Percentiles rank a stretch among this genome's conserved stretches.
Conservation (phyloP, 257 asterid species). For the Solanum sejunctum region DNA sequence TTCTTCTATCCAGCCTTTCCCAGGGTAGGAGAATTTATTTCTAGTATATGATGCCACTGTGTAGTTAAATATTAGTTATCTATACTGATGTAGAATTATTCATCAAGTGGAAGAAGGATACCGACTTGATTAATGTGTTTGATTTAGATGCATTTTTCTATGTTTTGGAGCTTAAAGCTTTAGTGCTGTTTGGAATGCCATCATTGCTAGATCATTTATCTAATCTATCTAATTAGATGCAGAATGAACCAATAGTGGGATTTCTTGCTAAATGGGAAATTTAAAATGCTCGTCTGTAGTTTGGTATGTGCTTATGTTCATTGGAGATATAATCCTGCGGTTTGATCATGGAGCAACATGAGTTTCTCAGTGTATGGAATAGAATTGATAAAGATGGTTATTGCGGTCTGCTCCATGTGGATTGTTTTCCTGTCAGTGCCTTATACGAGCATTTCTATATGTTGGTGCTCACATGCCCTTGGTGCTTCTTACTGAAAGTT, state of each 20-base stretch:
- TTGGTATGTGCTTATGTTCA: not conserved
- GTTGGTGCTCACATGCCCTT: not conserved
- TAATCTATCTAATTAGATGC: too few species aligned
- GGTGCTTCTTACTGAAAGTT: not conserved
- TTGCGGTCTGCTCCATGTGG: not conserved
- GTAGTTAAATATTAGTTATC: not conserved
- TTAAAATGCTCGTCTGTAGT: not conserved
- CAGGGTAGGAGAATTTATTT: not conserved
- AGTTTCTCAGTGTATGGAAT: not conserved
- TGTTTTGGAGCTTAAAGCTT: not conserved
- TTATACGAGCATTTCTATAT: not conserved
- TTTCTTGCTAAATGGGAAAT: too few species aligned
- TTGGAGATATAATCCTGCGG: not conserved
- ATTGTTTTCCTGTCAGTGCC: not conserved
- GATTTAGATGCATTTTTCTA: not conserved
- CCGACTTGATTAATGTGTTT: not conserved
- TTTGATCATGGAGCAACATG: not conserved
- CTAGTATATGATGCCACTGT: not conserved
- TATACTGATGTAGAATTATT: not conserved
- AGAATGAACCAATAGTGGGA: too few species aligned
- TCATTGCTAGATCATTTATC: too few species aligned
- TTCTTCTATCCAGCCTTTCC: not conserved
- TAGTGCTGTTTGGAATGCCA: not conserved
- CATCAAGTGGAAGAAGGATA: not conserved
- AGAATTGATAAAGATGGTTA: not conserved